Conservation (phyloP, 306 rosid species). For the Psophocarpus tetragonolobus region DNA sequence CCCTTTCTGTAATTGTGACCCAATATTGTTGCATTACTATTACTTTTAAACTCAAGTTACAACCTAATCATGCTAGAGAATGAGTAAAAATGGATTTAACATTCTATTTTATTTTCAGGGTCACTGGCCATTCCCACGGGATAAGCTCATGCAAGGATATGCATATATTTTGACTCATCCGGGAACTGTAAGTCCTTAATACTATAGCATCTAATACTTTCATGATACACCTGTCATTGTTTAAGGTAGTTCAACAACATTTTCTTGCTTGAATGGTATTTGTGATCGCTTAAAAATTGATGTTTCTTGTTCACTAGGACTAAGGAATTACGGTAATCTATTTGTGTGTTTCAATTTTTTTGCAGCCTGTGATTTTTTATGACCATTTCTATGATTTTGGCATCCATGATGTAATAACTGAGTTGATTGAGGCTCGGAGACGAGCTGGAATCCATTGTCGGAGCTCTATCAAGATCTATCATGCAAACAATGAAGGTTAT, state of each 20-base stretch:
- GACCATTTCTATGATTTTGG: conserved; percentile 82
- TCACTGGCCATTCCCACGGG: conserved; percentile 86
- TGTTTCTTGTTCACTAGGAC: neutral
- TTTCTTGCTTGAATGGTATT: conserved; percentile 7
- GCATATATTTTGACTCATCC: conserved; percentile 86
- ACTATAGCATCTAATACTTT: conserved; percentile 17
- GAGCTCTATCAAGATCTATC: conserved; percentile 66
- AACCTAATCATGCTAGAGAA: conserved; percentile 22
- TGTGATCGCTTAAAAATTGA: neutral
- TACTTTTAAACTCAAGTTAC: conserved; percentile 21
- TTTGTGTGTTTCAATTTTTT: neutral
- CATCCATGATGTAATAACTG: conserved; percentile 56
- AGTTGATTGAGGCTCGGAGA: conserved; percentile 65
- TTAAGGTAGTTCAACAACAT: neutral
- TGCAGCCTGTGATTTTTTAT: conserved; percentile 72
- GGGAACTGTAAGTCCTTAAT: conserved; percentile 61
- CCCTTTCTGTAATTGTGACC: neutral
- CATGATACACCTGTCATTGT: neutral
- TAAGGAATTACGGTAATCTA: neutral
- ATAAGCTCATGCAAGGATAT: conserved; percentile 79
- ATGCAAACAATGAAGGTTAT: conserved; percentile 78
- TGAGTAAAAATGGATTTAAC: conserved; percentile 21
- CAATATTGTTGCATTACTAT: conserved; percentile 9
- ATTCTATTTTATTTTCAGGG: conserved; percentile 56
- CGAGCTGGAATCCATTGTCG: conserved; percentile 75